phyloP scores from a whole-genome alignment of 2,329 filamentous ascomycete genomes.

The Penicillium sp. region DNA sequence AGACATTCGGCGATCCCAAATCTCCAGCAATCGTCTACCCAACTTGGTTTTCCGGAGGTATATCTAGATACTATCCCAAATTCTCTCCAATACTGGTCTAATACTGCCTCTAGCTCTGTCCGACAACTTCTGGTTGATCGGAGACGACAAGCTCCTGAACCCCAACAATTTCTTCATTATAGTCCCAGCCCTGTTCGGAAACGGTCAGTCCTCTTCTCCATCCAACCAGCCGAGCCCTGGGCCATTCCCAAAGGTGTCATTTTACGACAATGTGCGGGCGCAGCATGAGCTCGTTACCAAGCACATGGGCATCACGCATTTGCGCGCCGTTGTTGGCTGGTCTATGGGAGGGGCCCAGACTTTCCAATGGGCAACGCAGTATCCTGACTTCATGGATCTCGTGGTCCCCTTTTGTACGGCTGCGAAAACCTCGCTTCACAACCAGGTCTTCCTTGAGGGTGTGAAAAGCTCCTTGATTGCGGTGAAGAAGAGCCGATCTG shows the following conservation, averaged over 20 bases:
- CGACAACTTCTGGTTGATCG: constrained; percentile 74
- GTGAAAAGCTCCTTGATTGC: constrained; percentile 60
- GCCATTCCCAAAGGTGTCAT: constrained; percentile 61
- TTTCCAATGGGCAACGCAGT: constrained; percentile 63
- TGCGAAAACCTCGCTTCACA: constrained; percentile 63
- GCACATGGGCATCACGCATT: constrained; percentile 58
- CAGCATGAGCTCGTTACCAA: constrained; percentile 65
- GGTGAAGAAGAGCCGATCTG: constrained; percentile 53
- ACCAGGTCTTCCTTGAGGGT: constrained; percentile 66
- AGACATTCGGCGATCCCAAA: constrained; percentile 64
- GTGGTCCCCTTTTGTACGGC: constrained; percentile 64
- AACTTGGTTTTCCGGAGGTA: constrained; percentile 68
- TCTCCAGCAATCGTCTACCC: constrained; percentile 71
- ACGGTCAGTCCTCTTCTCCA: constrained; percentile 65
- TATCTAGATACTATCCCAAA: constrained; percentile 14
- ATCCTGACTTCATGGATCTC: constrained; percentile 64
- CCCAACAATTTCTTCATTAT: constrained; percentile 67
- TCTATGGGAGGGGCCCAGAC: constrained; percentile 68
- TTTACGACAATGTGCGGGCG: constrained; percentile 68
- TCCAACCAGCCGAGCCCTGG: constrained; percentile 56
- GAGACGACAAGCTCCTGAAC: constrained; percentile 61
- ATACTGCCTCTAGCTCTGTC: constrained; percentile 48
- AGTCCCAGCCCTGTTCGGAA: constrained; percentile 66
- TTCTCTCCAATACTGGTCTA: background rate
- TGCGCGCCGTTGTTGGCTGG: constrained; percentile 65